Evolutionary conservation across 2,329 filamentous ascomycete genomes (phyloP).

Genomic region (Aspergillus sp.): DNA sequence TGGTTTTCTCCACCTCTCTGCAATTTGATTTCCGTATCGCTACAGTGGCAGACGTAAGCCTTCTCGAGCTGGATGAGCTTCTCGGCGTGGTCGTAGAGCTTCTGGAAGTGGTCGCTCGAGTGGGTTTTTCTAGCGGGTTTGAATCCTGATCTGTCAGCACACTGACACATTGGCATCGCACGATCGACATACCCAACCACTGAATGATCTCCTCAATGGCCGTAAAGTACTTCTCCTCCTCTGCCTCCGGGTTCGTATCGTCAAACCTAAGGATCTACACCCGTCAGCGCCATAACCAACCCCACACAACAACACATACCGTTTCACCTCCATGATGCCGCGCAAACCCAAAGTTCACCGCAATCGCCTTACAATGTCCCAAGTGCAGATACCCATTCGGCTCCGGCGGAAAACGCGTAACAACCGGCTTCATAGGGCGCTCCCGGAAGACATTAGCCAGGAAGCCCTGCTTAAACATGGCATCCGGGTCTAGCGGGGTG

Average conservation of each 20-base stretch:
- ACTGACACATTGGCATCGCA: background rate
- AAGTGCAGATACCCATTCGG: constrained; percentile 94
- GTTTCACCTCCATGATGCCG: constrained; percentile 71
- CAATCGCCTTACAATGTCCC: constrained; percentile 92
- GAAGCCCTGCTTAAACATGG: constrained; percentile 80
- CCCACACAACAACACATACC: background rate
- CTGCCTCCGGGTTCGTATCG: constrained; percentile 92
- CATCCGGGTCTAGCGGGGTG: constrained; percentile 48
- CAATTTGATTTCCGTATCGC: constrained; percentile 75
- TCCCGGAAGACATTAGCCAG: constrained; percentile 70
- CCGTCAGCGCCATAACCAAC: constrained; percentile 1
- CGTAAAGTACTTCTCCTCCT: constrained; percentile 84
- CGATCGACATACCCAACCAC: constrained; percentile 60
- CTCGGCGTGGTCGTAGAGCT: constrained; percentile 84
- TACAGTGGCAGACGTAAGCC: constrained; percentile 82
- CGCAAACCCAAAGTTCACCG: constrained; percentile 95
- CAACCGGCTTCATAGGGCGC: constrained; percentile 51
- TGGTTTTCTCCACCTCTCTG: constrained; percentile 77
- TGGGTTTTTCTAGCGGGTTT: constrained; percentile 77
- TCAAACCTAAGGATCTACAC: constrained; percentile 66
- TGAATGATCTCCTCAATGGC: constrained; percentile 85
- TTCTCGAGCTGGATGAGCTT: constrained; percentile 70
- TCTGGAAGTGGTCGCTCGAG: constrained; percentile 86
- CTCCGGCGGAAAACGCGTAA: constrained; percentile 78
- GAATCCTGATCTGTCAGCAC: constrained; percentile 55